Evolutionary conservation across 2,329 filamentous ascomycete genomes (phyloP), one percentile per base, ranked within the genome.

Genomic region (Karstenula rhodostoma): DNA sequence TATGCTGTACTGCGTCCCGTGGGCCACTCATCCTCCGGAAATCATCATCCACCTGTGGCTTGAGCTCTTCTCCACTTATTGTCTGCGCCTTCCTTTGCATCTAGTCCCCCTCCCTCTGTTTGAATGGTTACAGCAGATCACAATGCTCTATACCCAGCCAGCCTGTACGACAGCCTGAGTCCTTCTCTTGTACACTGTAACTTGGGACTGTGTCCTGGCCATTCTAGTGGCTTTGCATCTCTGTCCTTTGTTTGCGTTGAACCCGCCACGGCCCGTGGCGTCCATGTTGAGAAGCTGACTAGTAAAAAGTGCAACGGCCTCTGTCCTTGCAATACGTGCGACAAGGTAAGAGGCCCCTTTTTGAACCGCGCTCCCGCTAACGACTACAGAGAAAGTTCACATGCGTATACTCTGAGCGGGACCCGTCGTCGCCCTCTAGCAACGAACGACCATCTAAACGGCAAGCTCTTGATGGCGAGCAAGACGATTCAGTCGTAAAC

Each of bases 251-350:
- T 29, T 56, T 37, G 27, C 55, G 57, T 54, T 54, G 33, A 56
- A 25, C 27, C 50, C 47, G 23, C 55, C 43, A 40, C 57, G 55
- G 25, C 22, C 49, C 27, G 23, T 35, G 13, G 33, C 37, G 40
- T 56, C 43, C 33, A 32, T 44, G 42, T 52, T 40, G 57, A 55
- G 52, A 58, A 23, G 23, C 47, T 49, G 46, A 56, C 65, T 69
- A 63, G 72, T 61, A 15, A 33, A 43, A 50, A 89, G 86, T 89
- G 86, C 74, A 86, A 89, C 75, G 86, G 86, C 27, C 70, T 81
- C 49, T 81, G 79, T 54, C 86, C 86, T 40, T 89, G 87, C 74
- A 82, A 81, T 60, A 85, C 84, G 25, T 89, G 87, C 75, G 77
- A 79, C 47, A 88, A 86, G 76, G 83, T 85, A 72, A 77, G 27